Evolutionary conservation across 768 basidiomycete genomes (phyloP).

Genomic region (Pleurotus tuoliensis): DNA sequence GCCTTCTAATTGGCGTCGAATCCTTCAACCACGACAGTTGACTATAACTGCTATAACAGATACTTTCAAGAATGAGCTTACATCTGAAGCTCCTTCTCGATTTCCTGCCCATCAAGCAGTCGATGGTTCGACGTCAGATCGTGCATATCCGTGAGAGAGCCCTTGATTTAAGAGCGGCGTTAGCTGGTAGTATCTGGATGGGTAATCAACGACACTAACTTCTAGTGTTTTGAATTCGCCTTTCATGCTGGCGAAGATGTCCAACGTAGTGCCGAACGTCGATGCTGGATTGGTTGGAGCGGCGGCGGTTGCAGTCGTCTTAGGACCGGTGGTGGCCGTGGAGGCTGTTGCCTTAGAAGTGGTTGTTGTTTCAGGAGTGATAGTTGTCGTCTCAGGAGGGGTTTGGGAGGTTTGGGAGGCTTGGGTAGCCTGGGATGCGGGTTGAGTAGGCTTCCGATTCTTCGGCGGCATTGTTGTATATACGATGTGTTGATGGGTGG

Average conservation of each 20-base stretch:
- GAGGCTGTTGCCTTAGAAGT: no score
- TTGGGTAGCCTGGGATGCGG: not conserved
- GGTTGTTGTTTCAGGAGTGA: no score
- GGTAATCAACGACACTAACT: not conserved
- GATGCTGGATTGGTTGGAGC: not conserved
- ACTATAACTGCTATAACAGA: not conserved
- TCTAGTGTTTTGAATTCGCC: not conserved
- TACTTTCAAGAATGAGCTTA: constrained; percentile 30
- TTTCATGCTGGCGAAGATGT: constrained; percentile 1
- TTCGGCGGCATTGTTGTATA: not conserved
- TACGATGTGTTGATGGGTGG: not conserved
- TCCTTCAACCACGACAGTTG: constrained; percentile 21
- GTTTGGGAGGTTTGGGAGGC: no score
- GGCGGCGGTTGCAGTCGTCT: not conserved
- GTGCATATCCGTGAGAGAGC: constrained; percentile 39
- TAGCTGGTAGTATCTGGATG: not conserved
- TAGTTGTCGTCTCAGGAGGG: no score
- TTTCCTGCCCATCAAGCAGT: constrained; percentile 29
- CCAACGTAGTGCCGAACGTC: not conserved
- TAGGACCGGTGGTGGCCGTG: not conserved
- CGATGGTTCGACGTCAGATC: constrained; percentile 41
- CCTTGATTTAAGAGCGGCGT: constrained; percentile 21
- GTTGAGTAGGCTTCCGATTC: no score
- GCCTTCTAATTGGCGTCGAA: constrained; percentile 37
- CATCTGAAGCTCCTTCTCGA: constrained; percentile 35